phyloP scores from a whole-genome alignment of 2,329 filamentous ascomycete species.

The Catunica adiposa region DNA sequence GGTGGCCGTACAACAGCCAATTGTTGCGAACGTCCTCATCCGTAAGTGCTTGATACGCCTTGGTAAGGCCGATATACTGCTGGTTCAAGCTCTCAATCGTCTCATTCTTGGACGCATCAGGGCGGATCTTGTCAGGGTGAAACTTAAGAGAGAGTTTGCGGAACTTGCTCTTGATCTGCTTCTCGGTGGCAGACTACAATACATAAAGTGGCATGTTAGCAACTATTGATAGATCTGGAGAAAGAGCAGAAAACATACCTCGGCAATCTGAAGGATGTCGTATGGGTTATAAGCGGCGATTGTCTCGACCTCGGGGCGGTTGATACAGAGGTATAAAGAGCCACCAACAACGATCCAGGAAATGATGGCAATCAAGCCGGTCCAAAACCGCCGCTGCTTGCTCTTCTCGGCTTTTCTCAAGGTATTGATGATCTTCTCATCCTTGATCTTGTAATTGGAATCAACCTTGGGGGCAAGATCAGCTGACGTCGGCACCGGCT shows the following conservation, averaged over 20 bases:
- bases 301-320: conserved; percentile 19
- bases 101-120: conserved; percentile 74
- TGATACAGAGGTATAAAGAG: conserved; percentile 81
- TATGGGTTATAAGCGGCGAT: conserved; percentile 90
- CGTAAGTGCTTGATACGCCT: conserved; percentile 94
- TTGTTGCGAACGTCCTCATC: conserved; percentile 97
- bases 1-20: conserved; percentile 88
- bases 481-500: conserved; percentile 19
- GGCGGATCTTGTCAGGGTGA: conserved; percentile 84
- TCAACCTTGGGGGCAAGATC: conserved; percentile 27
- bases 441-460: conserved; percentile 56
- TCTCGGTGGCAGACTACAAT: conserved; percentile 59
- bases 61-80: conserved; percentile 84
- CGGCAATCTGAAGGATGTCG: conserved; percentile 74
- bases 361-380: conserved; percentile 54
- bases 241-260: conserved; percentile 34
- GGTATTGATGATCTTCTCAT: conserved; percentile 68
- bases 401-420: conserved; percentile 78
- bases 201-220: conserved; percentile 7
- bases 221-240: not conserved
- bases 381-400: conserved; percentile 76
- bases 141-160: conserved; percentile 68
- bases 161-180: conserved; percentile 83
- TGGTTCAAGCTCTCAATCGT: conserved; percentile 73
- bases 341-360: conserved; percentile 75